A percentile compares a stretch with the other conserved stretches of the same genome.
Conservation (phyloP, 106 monocot genomes). For the Narthecium ossifragum region DNA sequence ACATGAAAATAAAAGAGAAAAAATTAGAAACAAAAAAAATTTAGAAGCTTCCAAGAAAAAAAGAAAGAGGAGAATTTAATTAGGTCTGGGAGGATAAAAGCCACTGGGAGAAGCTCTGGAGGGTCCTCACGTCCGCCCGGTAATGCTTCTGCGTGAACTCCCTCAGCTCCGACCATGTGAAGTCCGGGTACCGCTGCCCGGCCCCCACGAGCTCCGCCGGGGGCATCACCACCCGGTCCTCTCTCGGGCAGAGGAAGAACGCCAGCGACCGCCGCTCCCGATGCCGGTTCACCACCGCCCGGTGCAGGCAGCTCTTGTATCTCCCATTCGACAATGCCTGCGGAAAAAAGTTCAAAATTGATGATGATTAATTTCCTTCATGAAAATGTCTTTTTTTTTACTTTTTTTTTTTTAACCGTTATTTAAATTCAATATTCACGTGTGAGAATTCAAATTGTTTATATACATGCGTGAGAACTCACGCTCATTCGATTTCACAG, state of each 20-base stretch:
- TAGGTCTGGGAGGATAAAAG: slow-evolving; percentile 8
- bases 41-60: neutral
- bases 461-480: no score
- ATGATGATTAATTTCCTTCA: neutral
- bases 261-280: slow-evolving; percentile 49
- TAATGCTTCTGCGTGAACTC: slow-evolving; percentile 33
- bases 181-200: slow-evolving; percentile 28
- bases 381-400: neutral
- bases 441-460: no score
- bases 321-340: slow-evolving; percentile 62
- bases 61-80: no score
- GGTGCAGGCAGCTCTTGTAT: slow-evolving; percentile 72
- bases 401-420: neutral
- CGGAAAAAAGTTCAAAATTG: neutral
- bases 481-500: no score
- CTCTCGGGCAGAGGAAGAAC: slow-evolving; percentile 62
- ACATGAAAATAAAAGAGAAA: neutral
- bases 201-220: slow-evolving; percentile 2
- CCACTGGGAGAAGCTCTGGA: slow-evolving; percentile 16
- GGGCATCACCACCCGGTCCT: slow-evolving; percentile 36
- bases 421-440: no score
- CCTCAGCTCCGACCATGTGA: slow-evolving; percentile 34
- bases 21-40: neutral
- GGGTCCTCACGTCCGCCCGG: slow-evolving; percentile 19
- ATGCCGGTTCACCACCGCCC: slow-evolving; percentile 57